Base-by-base conservation (phyloP, 495 filamentous ascomycete species). In the Aspergillus steynii region DNA sequence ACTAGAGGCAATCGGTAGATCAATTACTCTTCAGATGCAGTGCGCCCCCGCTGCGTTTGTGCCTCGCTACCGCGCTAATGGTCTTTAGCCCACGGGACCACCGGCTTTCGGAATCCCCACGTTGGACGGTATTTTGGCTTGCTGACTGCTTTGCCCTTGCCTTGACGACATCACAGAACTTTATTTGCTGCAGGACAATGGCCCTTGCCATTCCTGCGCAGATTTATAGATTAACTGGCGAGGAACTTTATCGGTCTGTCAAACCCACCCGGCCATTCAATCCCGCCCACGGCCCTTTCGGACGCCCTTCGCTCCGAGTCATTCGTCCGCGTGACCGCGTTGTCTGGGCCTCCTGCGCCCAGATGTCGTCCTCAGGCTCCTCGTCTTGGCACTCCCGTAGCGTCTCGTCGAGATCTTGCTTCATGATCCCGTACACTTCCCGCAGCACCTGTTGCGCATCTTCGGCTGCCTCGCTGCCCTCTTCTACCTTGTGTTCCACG, bases 221-320 rank as follows among this genome's bases (percentile, higher is more conserved):
- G 29, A 32, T 32, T 55, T n/a, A 37, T 29, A 15, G 20, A 37
- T n/a, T 55, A 53, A 29, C 6, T 50, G 29, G 1, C 10, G 9
- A 52, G 29, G 26, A 29, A 50, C 9, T 48, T 42, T 15, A 59
- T 61, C 57, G 62, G n/a, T 65, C 69, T 52, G 61, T 65, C 7
- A 76, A 42, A 12, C 75, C 78, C 32, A 81, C 62, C 26, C 59
- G 60, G 20, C 77, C 78, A 65, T 76, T 67, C 57, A 81, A 62
- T 14, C 63, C 60, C 26, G 70, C 59, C 77, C 77, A 81, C 6
- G 77, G 77, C 3, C 76, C 77, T 32, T 66, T 72, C 15, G 68
- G 54, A 50, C 68, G 62, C 55, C 62, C 65, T 48, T 74, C 65
- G 37, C 51, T 50, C n/a, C 66, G 70, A 63, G 15, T 27, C 28